Evolutionary conservation across 2,329 filamentous ascomycete genomes (phyloP), one percentile per base, ranked within the genome.

Genomic region (Phialophora verrucosa): DNA sequence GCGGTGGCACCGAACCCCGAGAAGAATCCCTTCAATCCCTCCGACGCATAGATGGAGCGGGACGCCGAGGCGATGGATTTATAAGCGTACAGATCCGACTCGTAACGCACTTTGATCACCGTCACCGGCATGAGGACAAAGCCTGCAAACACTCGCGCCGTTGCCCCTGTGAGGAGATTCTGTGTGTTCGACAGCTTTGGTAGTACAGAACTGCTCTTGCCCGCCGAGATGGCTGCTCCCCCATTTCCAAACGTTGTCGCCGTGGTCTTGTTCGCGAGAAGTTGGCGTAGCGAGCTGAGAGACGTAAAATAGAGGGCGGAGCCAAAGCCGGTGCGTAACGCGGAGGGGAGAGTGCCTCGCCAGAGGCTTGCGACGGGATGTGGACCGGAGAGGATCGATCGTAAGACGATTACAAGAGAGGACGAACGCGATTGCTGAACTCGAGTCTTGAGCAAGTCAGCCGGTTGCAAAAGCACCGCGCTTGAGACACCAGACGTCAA

Each of bases 71-170:
- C 79, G 27, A 98, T 82, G 1, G 92, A 94, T 27, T 85, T 85
- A 80, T 98, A 98, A 2, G 87, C 82, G 81, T 97, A 99, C 51
- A 94, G 82, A 68, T 86, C 93, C 29, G 90, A 94, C 78, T 99
- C 95, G 76, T 96, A 98, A 53, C 95, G 91, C 51, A 98, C 95
- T 76, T 99, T 99, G 74, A 99, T 90, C 53, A 99, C 90, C 1
- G 95, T 99, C 67, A 98, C 87, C 1, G 95, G 95, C 91, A 97
- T 98, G 80, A 98, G 88, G 54, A 96, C 81, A 75, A 97, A 91
- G 44, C 95, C 95, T 0, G 94, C 94, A 60, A 91, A 89, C 1
- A 92, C 93, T 61, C 95, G 86, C 27, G 95, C 93, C 20, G 88
- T 83, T 6, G 93, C 93, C 10, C 95, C 95, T 0, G 94, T 93